These are phyloP conservation scores for Aureobasidium lini DNA, from an alignment of 2,329 filamentous ascomycete genomes.

Conservation along the genomic window DNA sequence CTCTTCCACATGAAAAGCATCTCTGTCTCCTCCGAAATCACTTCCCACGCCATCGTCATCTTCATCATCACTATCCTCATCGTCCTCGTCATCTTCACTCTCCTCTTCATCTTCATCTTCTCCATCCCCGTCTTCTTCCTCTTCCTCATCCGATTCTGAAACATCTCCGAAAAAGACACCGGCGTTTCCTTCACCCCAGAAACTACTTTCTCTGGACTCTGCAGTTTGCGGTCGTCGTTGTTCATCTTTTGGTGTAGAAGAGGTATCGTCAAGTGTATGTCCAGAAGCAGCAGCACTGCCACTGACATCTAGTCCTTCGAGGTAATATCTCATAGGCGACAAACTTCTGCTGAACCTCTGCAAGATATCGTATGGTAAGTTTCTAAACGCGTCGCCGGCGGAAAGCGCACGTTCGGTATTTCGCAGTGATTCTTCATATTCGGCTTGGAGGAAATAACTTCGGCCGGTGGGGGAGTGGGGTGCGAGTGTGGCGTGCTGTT, in stretches of 20 bases:
- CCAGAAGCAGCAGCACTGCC: background rate
- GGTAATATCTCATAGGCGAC: slow-evolving; percentile 39
- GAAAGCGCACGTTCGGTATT: slow-evolving; percentile 11
- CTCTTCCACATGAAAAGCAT: slow-evolving; percentile 37
- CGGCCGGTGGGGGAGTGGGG: slow-evolving; percentile 15
- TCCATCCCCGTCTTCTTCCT: slow-evolving; percentile 9
- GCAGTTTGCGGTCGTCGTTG: background rate
- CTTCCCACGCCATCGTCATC: slow-evolving; percentile 12
- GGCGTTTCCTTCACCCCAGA: slow-evolving; percentile 16
- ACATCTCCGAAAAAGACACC: slow-evolving; percentile 5
- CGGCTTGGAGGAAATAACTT: slow-evolving; percentile 25
- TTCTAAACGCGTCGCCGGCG: slow-evolving; percentile 18
- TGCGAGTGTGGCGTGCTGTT: background rate
- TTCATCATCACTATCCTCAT: slow-evolving; percentile 10
- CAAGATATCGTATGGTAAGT: slow-evolving; percentile 39
- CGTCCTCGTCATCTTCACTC: slow-evolving; percentile 10
- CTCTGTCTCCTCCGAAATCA: slow-evolving; percentile 9
- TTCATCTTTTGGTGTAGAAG: background rate
- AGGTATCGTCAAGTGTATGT: background rate
- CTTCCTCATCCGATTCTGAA: slow-evolving; percentile 12
- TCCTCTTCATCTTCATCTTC: slow-evolving; percentile 13
- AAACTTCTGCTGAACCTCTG: slow-evolving; percentile 38
- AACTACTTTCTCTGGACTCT: slow-evolving; percentile 10
- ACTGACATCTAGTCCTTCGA: slow-evolving; percentile 20
- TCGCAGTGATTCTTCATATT: slow-evolving; percentile 16